These are phyloP conservation scores for Helminthosporium solani DNA, from an alignment of 2,329 filamentous ascomycete species.

Conservation along the genomic window DNA sequence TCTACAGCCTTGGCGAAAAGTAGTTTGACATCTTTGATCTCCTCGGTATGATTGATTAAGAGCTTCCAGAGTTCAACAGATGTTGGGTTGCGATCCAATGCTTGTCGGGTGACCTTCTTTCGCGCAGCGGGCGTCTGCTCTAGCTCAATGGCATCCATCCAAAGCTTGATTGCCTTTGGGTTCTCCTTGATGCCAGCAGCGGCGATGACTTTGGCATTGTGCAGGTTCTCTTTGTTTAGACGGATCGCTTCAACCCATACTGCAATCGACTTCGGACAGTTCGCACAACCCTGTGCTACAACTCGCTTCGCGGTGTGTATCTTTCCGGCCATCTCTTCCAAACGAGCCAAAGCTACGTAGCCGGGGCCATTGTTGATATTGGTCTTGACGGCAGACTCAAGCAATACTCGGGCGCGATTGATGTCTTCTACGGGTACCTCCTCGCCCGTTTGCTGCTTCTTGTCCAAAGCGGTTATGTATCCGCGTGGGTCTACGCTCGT, in stretches of 20 bases:
- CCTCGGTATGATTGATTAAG: slow-evolving; percentile 91
- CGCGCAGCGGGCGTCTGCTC: slow-evolving; percentile 81
- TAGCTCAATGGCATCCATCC: slow-evolving; percentile 93
- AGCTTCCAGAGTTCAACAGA: slow-evolving; percentile 98
- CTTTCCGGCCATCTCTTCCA: slow-evolving; percentile 92
- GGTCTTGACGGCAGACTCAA: slow-evolving; percentile 97
- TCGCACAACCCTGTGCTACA: slow-evolving; percentile 82
- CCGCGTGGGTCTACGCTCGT: slow-evolving; percentile 94
- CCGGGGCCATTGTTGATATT: slow-evolving; percentile 93
- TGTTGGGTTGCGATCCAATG: slow-evolving; percentile 87
- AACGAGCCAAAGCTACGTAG: slow-evolving; percentile 89
- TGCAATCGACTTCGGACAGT: slow-evolving; percentile 92
- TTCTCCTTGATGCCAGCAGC: slow-evolving; percentile 92
- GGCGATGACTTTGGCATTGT: slow-evolving; percentile 94
- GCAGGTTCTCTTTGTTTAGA: slow-evolving; percentile 71
- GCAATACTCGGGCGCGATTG: slow-evolving; percentile 83
- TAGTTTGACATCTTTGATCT: slow-evolving; percentile 81
- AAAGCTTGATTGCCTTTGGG: slow-evolving; percentile 80
- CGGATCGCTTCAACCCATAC: slow-evolving; percentile 96
- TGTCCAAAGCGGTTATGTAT: slow-evolving; percentile 88
- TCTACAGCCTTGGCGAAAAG: slow-evolving; percentile 93
- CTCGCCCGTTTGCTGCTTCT: slow-evolving; percentile 73
- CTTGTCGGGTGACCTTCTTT: slow-evolving; percentile 89
- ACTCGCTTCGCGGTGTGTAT: slow-evolving; percentile 84
- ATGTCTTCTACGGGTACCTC: slow-evolving; percentile 85